Conservation (phyloP, 176 grass and related monocot genomes). For the Avena sativa region DNA sequence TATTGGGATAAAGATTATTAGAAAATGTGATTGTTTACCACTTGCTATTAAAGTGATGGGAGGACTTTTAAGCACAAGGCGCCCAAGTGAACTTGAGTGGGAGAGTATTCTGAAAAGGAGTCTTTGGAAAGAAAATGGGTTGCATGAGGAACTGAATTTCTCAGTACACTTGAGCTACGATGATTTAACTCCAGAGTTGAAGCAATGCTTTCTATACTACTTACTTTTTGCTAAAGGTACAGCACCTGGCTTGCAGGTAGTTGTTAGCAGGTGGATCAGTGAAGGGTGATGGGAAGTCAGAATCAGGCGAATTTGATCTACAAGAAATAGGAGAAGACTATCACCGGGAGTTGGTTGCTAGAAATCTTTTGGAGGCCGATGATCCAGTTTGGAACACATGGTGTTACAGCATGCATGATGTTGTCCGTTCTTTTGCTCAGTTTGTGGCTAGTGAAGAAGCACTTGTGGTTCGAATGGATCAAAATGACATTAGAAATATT, state of each 20-base stretch:
- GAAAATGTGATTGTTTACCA: constrained; percentile 6
- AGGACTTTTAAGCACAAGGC: not conserved
- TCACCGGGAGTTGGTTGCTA: not conserved
- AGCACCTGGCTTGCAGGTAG: accelerated
- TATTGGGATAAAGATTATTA: not conserved
- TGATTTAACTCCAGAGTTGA: not conserved
- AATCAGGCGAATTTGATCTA: not conserved
- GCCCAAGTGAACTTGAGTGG: not conserved
- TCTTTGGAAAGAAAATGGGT: not conserved
- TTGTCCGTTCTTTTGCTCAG: constrained; percentile 21
- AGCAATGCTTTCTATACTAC: not conserved
- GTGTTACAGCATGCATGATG: constrained; percentile 1
- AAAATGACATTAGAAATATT: not conserved
- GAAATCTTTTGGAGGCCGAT: not conserved
- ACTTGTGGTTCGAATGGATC: not conserved
- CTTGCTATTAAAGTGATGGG: constrained; percentile 23
- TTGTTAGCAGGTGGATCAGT: constrained; percentile 7
- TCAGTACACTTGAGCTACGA: constrained; percentile 1
- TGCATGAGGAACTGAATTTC: not conserved
- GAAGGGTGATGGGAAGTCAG: not conserved
- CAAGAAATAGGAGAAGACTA: not conserved
- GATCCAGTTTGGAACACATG: not conserved
- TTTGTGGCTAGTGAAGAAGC: constrained; percentile 24
- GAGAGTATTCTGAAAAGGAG: not conserved
- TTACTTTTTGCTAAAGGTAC: not conserved